These are phyloP conservation scores for Acacia concinna DNA, from an alignment of 331 rosid genomes.

Conservation along the genomic window DNA sequence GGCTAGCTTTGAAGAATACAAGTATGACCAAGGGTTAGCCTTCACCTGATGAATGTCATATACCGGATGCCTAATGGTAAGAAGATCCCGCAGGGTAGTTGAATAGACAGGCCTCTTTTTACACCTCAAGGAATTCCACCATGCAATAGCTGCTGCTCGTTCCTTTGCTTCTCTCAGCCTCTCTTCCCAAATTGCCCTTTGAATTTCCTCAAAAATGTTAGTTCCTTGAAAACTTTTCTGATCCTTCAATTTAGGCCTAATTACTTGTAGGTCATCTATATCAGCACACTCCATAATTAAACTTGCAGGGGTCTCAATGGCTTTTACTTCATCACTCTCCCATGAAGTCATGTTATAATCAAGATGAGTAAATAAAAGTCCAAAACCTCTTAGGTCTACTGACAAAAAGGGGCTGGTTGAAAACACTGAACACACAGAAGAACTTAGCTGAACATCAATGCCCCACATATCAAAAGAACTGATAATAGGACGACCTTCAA, in stretches of 20 bases:
- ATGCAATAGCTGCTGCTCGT: slow-evolving; percentile 79
- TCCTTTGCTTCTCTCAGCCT: slow-evolving; percentile 77
- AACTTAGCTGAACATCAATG: slow-evolving; percentile 71
- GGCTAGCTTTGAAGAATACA: slow-evolving; percentile 83
- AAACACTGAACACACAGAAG: slow-evolving; percentile 75
- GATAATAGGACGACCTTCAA: slow-evolving; percentile 98
- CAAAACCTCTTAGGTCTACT: slow-evolving; percentile 74
- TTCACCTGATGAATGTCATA: slow-evolving; percentile 65
- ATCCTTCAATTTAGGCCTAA: slow-evolving; percentile 54
- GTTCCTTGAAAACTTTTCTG: slow-evolving; percentile 63
- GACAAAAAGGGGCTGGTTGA: slow-evolving; percentile 58
- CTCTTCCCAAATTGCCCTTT: slow-evolving; percentile 77
- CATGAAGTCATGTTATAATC: slow-evolving; percentile 87
- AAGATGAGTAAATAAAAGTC: slow-evolving; percentile 82
- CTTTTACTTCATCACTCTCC: slow-evolving; percentile 86
- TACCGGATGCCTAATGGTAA: slow-evolving; percentile 75
- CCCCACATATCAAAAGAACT: slow-evolving; percentile 94
- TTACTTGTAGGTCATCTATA: slow-evolving; percentile 49
- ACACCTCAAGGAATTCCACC: slow-evolving; percentile 99
- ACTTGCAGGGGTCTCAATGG: slow-evolving; percentile 73
- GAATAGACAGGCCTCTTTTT: slow-evolving; percentile 70
- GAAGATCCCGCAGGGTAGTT: slow-evolving; percentile 65
- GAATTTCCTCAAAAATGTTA: slow-evolving; percentile 86
- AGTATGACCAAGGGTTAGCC: slow-evolving; percentile 65
- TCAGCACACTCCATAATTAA: slow-evolving; percentile 60